A percentile compares a stretch with the other conserved stretches of the same genome.
These are phyloP conservation scores for Maudiozyma saulgeensis DNA, from an alignment of 805 yeast species.

Conservation along the genomic window DNA sequence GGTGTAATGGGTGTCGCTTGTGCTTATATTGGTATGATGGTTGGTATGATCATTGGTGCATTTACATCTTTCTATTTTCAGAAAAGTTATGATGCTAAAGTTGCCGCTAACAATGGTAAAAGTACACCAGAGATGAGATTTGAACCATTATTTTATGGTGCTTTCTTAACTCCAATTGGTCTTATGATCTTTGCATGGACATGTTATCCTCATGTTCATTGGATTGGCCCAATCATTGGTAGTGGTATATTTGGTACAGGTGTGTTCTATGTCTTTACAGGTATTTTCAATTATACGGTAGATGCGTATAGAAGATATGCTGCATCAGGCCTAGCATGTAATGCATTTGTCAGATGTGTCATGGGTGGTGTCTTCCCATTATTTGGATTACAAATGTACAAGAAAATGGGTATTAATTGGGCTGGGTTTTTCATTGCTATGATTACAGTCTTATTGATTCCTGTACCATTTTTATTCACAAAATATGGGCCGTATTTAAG, in stretches of 20 bases:
- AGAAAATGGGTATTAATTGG: constrained; percentile 47
- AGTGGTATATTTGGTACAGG: constrained; percentile 71
- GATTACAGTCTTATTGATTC: constrained; percentile 40
- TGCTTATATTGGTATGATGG: constrained; percentile 50
- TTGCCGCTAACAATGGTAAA: constrained; percentile 36
- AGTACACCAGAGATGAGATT: constrained; percentile 54
- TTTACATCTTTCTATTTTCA: constrained; percentile 37
- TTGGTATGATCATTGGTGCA: constrained; percentile 43
- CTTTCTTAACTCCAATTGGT: constrained; percentile 51
- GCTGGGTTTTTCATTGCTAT: constrained; percentile 46
- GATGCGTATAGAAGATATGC: constrained; percentile 49
- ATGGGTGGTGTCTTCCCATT: constrained; percentile 51
- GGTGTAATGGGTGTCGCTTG: constrained; percentile 48
- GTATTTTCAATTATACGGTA: constrained; percentile 56
- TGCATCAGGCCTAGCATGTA: constrained; percentile 44
- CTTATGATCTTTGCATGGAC: constrained; percentile 77
- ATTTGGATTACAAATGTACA: constrained; percentile 50
- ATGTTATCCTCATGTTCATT: constrained; percentile 47
- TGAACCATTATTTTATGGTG: constrained; percentile 55
- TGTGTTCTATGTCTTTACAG: constrained; percentile 55
- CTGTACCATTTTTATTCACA: constrained; percentile 47
- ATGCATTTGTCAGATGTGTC: constrained; percentile 42
- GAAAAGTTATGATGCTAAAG: constrained; percentile 35
- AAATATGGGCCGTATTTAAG: constrained; percentile 37
- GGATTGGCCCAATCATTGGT: constrained; percentile 64